Evolutionary conservation across 2,329 filamentous ascomycete genomes (phyloP).

Genomic region (Macroventuria anomochaeta): DNA sequence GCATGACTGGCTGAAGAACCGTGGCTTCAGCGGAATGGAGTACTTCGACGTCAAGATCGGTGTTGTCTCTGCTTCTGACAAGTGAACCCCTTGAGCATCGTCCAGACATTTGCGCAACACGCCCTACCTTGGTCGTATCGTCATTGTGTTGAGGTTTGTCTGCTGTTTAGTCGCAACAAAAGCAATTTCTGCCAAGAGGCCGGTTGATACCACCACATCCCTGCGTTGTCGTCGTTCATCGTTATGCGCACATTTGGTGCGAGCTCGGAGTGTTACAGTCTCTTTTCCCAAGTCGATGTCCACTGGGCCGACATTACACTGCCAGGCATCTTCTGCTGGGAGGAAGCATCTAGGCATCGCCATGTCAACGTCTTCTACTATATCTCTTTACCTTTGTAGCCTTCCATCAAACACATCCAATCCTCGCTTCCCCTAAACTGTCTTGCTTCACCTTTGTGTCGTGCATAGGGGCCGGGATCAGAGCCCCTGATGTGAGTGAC

Average conservation of each 20-base stretch:
- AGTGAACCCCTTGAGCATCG: no score
- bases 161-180: neutral
- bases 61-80: constrained; percentile 7
- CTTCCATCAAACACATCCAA: neutral
- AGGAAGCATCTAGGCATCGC: neutral
- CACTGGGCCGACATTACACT: no score
- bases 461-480: neutral
- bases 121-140: no score
- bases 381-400: neutral
- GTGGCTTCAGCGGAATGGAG: constrained; percentile 37
- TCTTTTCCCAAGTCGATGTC: neutral
- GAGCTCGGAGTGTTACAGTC: neutral
- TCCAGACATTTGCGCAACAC: no score
- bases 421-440: no score
- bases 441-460: neutral
- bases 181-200: neutral
- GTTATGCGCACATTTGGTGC: neutral
- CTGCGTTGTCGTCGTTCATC: neutral
- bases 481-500: no score
- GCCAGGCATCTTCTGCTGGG: neutral
- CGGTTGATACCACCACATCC: neutral
- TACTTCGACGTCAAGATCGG: constrained; percentile 39
- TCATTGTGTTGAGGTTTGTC: no score
- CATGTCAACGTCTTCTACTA: neutral
- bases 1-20: constrained; percentile 23